Conservation (phyloP, 176 grass and related monocot genomes). For the Bolboschoenus planiculmis region DNA sequence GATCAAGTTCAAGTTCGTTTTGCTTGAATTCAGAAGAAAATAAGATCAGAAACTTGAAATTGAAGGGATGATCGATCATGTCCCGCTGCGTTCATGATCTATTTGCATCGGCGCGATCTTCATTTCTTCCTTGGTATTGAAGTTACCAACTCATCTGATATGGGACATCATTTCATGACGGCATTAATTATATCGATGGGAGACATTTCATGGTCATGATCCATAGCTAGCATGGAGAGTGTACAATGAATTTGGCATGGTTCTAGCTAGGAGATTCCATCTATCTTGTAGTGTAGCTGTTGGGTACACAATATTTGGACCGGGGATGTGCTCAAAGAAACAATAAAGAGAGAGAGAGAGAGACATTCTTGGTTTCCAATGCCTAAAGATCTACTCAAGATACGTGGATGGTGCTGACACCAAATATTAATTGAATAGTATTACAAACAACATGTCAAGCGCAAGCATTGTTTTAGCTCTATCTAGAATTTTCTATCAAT, state of each 20-base stretch:
- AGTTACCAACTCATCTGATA: too few species aligned
- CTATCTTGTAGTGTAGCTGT: neutral
- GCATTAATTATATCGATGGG: neutral
- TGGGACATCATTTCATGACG: too few species aligned
- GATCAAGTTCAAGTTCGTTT: neutral
- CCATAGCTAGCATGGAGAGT: neutral
- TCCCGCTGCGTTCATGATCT: neutral
- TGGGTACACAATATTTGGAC: neutral
- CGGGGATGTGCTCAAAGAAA: neutral
- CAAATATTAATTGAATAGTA: neutral
- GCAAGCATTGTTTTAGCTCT: too few species aligned
- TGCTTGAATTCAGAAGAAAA: neutral
- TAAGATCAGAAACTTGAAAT: neutral
- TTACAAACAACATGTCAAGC: neutral
- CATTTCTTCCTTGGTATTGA: too few species aligned
- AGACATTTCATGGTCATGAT: neutral
- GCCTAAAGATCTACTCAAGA: neutral
- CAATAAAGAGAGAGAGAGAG: too few species aligned
- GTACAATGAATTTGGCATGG: neutral
- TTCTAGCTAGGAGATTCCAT: neutral
- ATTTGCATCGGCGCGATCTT: too few species aligned
- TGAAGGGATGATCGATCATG: neutral
- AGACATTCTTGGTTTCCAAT: neutral
- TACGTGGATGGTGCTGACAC: neutral
- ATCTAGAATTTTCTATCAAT: too few species aligned